These are phyloP conservation scores for Phyllosticta ampelicida DNA, from an alignment of 2,329 filamentous ascomycete species.

Conservation along the genomic window DNA sequence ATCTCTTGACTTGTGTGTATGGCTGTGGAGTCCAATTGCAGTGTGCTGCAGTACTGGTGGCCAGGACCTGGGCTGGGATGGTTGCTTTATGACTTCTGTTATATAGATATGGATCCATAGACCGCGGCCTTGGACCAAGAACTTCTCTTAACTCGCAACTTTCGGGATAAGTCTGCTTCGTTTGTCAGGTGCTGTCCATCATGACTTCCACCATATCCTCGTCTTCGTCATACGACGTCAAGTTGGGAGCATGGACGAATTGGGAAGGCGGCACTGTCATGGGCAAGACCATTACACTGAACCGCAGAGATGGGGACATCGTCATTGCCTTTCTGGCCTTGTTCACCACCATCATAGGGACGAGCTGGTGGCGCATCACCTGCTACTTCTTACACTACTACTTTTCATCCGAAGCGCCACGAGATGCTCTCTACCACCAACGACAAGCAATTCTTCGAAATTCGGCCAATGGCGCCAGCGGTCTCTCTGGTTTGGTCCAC, in stretches of 20 bases:
- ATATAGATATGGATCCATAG: background rate
- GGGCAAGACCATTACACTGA: conserved; percentile 25
- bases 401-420: conserved; percentile 13
- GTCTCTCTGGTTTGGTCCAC: background rate
- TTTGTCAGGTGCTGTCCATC: background rate
- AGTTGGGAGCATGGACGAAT: conserved; percentile 24
- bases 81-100: background rate
- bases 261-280: conserved; percentile 21
- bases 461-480: background rate
- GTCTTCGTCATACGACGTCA: conserved; percentile 9
- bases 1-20: background rate
- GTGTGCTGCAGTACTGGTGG: background rate
- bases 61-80: background rate
- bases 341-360: conserved; percentile 19
- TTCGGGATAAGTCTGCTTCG: background rate
- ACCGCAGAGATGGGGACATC: conserved; percentile 19
- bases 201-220: background rate
- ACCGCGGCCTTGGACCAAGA: background rate
- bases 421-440: conserved; percentile 19
- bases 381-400: conserved; percentile 15
- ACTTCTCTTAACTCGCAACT: background rate
- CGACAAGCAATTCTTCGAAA: conserved; percentile 11
- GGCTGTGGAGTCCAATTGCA: background rate
- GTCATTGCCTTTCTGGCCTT: conserved; percentile 26
- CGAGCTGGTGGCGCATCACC: conserved; percentile 15